phyloP scores from a whole-genome alignment of 495 filamentous ascomycete genomes.

The Apodospora peruviana region DNA sequence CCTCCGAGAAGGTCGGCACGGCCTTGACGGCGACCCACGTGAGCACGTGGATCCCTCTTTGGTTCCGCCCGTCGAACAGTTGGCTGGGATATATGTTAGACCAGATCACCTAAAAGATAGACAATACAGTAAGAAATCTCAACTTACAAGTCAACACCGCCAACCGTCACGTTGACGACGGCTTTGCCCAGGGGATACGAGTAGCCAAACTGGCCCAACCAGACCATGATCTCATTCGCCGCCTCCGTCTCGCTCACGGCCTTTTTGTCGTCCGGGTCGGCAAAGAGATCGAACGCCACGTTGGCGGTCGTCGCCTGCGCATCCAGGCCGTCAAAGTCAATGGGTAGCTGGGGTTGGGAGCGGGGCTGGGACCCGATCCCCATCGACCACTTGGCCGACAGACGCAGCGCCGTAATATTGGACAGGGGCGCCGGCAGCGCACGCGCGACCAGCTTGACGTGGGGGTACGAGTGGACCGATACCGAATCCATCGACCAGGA shows the following conservation, averaged over 20 bases:
- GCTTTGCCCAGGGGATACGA: constrained; percentile 20
- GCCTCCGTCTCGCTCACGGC: constrained; percentile 17
- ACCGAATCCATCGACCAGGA: constrained; percentile 15
- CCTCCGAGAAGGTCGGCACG: constrained; percentile 17
- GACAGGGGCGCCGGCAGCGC: constrained; percentile 19
- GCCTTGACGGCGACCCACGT: constrained; percentile 19
- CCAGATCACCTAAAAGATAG: no score
- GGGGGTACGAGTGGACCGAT: constrained; percentile 26
- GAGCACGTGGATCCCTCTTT: constrained; percentile 21
- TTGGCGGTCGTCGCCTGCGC: constrained; percentile 16
- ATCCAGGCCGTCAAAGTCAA: constrained; percentile 15
- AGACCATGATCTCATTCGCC: constrained; percentile 28
- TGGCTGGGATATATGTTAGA: no score
- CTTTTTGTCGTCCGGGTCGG: constrained; percentile 15
- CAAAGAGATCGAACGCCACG: constrained; percentile 28
- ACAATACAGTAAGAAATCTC: background rate
- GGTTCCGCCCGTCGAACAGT: constrained; percentile 20
- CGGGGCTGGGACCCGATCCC: constrained; percentile 19
- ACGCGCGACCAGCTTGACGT: constrained; percentile 23
- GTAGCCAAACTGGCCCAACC: constrained; percentile 20
- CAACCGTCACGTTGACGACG: constrained; percentile 6
- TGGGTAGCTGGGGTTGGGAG: constrained; percentile 7
- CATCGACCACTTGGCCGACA: constrained; percentile 25
- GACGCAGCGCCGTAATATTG: constrained; percentile 22
- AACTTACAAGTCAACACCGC: constrained; percentile 19